These are phyloP conservation scores for Collybia nuda DNA, from an alignment of 768 basidiomycete genomes.

Conservation along the genomic window DNA sequence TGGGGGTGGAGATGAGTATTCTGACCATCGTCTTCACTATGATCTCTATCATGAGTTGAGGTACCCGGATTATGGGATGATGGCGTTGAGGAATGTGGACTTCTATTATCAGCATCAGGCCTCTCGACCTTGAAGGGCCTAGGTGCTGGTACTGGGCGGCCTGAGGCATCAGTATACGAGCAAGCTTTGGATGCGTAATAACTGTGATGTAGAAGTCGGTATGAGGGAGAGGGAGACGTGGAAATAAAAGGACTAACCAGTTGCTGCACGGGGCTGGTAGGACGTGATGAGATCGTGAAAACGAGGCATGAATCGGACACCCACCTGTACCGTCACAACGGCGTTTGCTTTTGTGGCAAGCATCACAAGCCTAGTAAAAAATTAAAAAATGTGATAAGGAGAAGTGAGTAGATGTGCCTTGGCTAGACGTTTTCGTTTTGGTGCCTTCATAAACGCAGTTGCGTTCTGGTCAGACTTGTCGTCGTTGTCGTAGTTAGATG, in stretches of 20 bases:
- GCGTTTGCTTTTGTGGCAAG: conserved; percentile 83
- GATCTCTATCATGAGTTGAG: conserved; percentile 21
- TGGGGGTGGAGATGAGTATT: conserved; percentile 19
- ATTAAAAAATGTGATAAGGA: conserved; percentile 9
- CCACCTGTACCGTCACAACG: conserved; percentile 80
- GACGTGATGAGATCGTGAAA: conserved; percentile 12
- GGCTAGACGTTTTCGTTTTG: conserved; percentile 55
- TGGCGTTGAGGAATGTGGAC: conserved; percentile 16
- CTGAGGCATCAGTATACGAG: conserved; percentile 78
- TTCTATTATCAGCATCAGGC: conserved; percentile 20
- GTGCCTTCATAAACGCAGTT: conserved; percentile 39
- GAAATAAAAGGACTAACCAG: conserved; percentile 45
- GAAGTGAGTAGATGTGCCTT: conserved; percentile 32
- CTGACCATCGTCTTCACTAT: conserved; percentile 40
- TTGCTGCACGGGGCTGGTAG: conserved; percentile 74
- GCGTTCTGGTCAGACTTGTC: conserved; percentile 28
- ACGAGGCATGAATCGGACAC: conserved; percentile 22
- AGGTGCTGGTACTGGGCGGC: conserved; percentile 78
- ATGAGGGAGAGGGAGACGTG: conserved; percentile 4
- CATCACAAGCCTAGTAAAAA: conserved; percentile 61
- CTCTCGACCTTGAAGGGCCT: conserved; percentile 47
- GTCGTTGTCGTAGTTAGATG: conserved; percentile 22
- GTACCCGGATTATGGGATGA: conserved; percentile 22
- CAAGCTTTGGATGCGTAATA: conserved; percentile 82
- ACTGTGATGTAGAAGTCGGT: conserved; percentile 34